A percentile compares a stretch with the other conserved stretches of the same genome.
Conservation (phyloP, 805 yeast species). For the Scheffersomyces amazonensis region DNA sequence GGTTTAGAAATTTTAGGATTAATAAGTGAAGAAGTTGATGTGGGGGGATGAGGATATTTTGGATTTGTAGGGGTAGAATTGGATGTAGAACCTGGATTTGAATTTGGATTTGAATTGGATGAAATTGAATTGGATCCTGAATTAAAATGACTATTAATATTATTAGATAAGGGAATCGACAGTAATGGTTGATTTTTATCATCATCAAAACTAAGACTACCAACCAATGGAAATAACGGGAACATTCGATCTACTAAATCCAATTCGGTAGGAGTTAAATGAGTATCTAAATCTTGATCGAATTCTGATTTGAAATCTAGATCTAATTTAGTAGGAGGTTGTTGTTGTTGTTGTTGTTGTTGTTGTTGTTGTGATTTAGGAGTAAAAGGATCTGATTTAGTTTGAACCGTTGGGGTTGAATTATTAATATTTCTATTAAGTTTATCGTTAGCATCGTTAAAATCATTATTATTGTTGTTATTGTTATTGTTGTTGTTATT, state of each 20-base stretch:
- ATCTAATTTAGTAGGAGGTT: background rate
- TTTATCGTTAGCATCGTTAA: too few species aligned
- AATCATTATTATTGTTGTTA: background rate
- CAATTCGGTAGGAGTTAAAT: constrained; percentile 12
- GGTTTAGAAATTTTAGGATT: constrained; percentile 1
- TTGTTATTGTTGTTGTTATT: background rate
- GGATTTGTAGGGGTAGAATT: background rate
- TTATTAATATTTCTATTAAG: background rate
- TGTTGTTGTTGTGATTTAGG: background rate
- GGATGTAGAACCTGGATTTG: background rate
- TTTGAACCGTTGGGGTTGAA: background rate
- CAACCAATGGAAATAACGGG: constrained; percentile 43
- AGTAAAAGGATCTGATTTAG: background rate
- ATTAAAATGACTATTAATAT: background rate
- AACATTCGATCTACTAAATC: constrained; percentile 34
- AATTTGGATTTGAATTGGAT: background rate
- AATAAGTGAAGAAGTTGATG: background rate
- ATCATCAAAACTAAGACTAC: constrained; percentile 33
- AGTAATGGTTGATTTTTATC: constrained; percentile 33
- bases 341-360: background rate
- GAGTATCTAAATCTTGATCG: constrained; percentile 3
- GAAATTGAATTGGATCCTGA: constrained; percentile 1
- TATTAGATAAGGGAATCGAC: constrained; percentile 12
- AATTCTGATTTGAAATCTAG: background rate
- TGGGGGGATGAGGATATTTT: background rate